phyloP scores from a whole-genome alignment of 2,329 filamentous ascomycete genomes.

The Claviceps digitariae region DNA sequence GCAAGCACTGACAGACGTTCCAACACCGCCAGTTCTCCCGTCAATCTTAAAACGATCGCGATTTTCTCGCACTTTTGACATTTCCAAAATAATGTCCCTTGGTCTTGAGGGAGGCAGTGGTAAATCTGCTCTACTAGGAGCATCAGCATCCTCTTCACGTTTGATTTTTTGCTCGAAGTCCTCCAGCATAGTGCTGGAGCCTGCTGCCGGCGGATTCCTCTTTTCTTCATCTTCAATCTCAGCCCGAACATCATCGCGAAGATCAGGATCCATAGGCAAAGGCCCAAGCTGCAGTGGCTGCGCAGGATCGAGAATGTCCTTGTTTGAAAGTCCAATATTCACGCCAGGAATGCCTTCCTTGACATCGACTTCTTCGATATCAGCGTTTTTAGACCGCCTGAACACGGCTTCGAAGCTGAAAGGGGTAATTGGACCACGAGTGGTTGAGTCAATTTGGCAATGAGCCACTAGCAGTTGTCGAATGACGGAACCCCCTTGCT shows the following conservation, averaged over 20 bases:
- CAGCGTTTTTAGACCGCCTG: constrained; percentile 42
- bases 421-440: constrained; percentile 49
- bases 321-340: constrained; percentile 48
- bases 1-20: constrained; percentile 73
- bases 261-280: constrained; percentile 67
- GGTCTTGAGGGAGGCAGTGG: constrained; percentile 80
- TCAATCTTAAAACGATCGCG: constrained; percentile 86
- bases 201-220: constrained; percentile 57
- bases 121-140: constrained; percentile 61
- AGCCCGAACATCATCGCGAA: constrained; percentile 73
- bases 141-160: constrained; percentile 77
- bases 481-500: constrained; percentile 66
- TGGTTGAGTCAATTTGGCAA: constrained; percentile 44
- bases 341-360: constrained; percentile 52
- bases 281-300: constrained; percentile 61
- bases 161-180: constrained; percentile 84
- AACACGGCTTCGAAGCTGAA: constrained; percentile 50
- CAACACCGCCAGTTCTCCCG: constrained; percentile 67
- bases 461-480: constrained; percentile 54
- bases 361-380: constrained; percentile 49
- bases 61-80: constrained; percentile 86
- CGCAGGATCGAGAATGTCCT: constrained; percentile 42
- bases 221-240: constrained; percentile 77
- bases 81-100: constrained; percentile 84
- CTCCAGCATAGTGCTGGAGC: constrained; percentile 63